Base-by-base conservation (phyloP, 345 rosid genomes). In the Pugionium cornutum region DNA sequence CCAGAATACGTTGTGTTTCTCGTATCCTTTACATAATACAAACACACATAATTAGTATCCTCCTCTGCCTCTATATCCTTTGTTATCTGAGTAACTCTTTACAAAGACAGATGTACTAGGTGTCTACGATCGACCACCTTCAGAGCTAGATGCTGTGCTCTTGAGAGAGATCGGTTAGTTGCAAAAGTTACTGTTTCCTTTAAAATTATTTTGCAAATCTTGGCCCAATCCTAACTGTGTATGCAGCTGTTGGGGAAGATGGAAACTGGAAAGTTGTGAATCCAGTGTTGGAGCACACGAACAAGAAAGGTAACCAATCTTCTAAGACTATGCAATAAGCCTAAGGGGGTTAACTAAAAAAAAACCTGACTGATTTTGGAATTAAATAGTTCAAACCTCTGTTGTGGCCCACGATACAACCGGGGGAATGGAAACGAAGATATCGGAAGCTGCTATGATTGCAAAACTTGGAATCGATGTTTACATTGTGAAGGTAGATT, bases 361-460 rank as follows among this genome's bases (percentile, higher is more conserved):
- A 18, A 18, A 18, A 11, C 6, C 42, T 31, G 34, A 56, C 45
- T 36, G 36, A 7, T 37, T 36, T 4, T 62, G 63, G 52, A 40
- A 49, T 64, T 30, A 44, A 63, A 74, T 86, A 89, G 99, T 90
- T 58, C 78, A 89, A 69, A 79, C 77, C 58, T 88, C 86, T 0
- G 98, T 85, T 44, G 90, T 92, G 54, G 90, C 86, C 7, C 99
- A 86, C 53, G 97, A 92, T 68, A 92, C 98, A 33, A 92, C 99
- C 0, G 97, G 97, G 37, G 98, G 97, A 11, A 92, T 90, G 99
- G 80, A 4, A 67, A 84, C 97, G 47, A 92, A 92, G 82, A 86
- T 94, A 75, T 65, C 80, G 10, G 96, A 90, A 80, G 99, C 99
- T 48, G 99, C 95, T 33, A 68, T 81, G 83, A 94, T 88, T 53